Percentiles rank a stretch among this genome's conserved stretches.
These are phyloP conservation scores for Lentinula boryana DNA, from an alignment of 768 basidiomycete genomes.

Conservation along the genomic window DNA sequence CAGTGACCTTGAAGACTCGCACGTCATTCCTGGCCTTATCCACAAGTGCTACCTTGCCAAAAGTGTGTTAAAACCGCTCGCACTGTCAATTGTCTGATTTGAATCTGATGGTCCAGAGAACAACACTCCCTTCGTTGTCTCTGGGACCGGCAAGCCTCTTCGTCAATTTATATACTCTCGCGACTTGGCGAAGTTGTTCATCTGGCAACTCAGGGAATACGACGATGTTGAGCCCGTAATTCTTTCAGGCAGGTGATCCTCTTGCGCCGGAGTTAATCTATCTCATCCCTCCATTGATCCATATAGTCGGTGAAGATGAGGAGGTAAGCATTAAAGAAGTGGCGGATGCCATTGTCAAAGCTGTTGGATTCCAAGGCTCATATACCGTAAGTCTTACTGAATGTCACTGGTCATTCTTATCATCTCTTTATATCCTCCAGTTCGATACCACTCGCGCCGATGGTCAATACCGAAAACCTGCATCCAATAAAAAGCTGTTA, in stretches of 20 bases:
- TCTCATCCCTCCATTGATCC: not conserved
- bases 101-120: constrained; percentile 44
- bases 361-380: constrained; percentile 71
- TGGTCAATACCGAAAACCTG: constrained; percentile 95
- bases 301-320: constrained; percentile 84
- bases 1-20: constrained; percentile 84
- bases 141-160: constrained; percentile 86
- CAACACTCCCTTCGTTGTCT: constrained; percentile 78
- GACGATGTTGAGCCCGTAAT: constrained; percentile 91
- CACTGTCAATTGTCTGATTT: not conserved
- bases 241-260: constrained; percentile 57
- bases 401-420: not conserved
- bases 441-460: constrained; percentile 84
- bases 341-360: constrained; percentile 85
- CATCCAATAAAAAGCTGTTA: constrained; percentile 85
- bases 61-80: constrained; percentile 36
- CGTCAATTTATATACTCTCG: constrained; percentile 98
- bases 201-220: constrained; percentile 89
- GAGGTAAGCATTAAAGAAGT: constrained; percentile 92
- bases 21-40: constrained; percentile 91
- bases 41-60: constrained; percentile 93
- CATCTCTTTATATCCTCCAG: constrained; percentile 26
- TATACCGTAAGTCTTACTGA: constrained; percentile 47
- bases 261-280: not conserved
- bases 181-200: constrained; percentile 92